These are phyloP conservation scores for Proliferodiscus dingleyae DNA, from an alignment of 2,329 filamentous ascomycete genomes.

Conservation along the genomic window DNA sequence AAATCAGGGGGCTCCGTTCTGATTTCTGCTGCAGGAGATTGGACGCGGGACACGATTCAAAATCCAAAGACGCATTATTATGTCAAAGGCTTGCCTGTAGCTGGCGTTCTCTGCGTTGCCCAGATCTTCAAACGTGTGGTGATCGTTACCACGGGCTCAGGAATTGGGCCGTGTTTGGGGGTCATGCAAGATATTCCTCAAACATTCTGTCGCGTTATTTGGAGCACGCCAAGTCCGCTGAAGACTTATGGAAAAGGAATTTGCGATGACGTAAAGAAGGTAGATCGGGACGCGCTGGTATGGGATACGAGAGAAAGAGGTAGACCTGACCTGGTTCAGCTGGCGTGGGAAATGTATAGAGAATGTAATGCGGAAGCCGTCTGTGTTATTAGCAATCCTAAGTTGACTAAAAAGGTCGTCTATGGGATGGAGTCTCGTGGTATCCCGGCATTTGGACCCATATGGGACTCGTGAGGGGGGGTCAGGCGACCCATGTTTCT, in stretches of 20 bases:
- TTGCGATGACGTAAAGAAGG: conserved; percentile 27
- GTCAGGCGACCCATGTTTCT: too few species aligned
- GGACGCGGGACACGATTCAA: conserved; percentile 63
- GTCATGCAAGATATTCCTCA: conserved; percentile 22
- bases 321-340: conserved; percentile 32
- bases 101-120: conserved; percentile 63
- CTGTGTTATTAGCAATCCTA: conserved; percentile 35
- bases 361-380: conserved; percentile 35
- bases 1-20: conserved; percentile 32
- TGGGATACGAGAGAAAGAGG: conserved; percentile 33
- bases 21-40: conserved; percentile 70
- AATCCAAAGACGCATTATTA: conserved; percentile 61
- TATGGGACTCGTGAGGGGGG: conserved; percentile 29
- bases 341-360: conserved; percentile 26
- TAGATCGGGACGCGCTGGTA: conserved; percentile 33
- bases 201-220: conserved; percentile 34
- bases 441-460: conserved; percentile 34
- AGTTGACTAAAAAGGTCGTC: conserved; percentile 35
- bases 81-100: conserved; percentile 63
- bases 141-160: conserved; percentile 67
- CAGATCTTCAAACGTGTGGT: conserved; percentile 61
- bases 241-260: conserved; percentile 34
- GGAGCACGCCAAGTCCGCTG: conserved; percentile 33
- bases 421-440: conserved; percentile 36
- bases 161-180: conserved; percentile 62